Evolutionary conservation across 768 basidiomycete genomes (phyloP), one percentile per base, ranked within the genome.

Genomic region (Hydnomerulius pinastri): DNA sequence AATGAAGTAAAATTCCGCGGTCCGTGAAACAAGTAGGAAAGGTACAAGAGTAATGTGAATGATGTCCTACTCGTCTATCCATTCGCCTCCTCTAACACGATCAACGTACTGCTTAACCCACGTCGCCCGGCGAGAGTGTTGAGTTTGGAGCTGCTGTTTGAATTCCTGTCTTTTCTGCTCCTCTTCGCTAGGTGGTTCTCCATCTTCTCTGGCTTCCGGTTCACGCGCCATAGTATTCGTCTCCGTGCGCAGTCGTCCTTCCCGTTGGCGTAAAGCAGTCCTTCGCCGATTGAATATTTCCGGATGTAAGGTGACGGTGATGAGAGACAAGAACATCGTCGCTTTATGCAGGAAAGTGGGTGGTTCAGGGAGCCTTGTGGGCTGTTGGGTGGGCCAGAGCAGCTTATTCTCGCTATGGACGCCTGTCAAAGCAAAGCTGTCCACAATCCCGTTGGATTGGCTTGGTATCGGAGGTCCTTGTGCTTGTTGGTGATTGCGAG

Each of bases 241-340:
- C 66, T 90, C 87, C 25, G 82, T 85, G 54, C 86, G 75, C 29
- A 90, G 63, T 37, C 77, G 75, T 7, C 85, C 82, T 70, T 90
- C 88, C 44, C 88, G 70, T 51, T 73, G 74, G 56, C 80, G 72
- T 58, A 90, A 75, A 12, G 75, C 77, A 18, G 63, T 69, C 42
- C 87, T 72, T 59, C 88, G 74, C 52, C 81, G 77, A 60, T 89
- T 83, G 81, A 87, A 89, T 33, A 87, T 73, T 32, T 86, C 87
- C 4, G 88, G 88, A 62, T 89, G 83, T 29, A 87, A 63, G 13
- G 87, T 88, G 27, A 79, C 70, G 24, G 83, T 29, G 35, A 89
- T 68, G 28, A 90, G 67, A 25, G 72, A 69, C 25, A 81, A 54
- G 61, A 90, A 88, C 8, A 79, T 77, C 37, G 66, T 64, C 20